phyloP scores from a whole-genome alignment of 1,139 yeast species.

The Taphrina sp. region DNA sequence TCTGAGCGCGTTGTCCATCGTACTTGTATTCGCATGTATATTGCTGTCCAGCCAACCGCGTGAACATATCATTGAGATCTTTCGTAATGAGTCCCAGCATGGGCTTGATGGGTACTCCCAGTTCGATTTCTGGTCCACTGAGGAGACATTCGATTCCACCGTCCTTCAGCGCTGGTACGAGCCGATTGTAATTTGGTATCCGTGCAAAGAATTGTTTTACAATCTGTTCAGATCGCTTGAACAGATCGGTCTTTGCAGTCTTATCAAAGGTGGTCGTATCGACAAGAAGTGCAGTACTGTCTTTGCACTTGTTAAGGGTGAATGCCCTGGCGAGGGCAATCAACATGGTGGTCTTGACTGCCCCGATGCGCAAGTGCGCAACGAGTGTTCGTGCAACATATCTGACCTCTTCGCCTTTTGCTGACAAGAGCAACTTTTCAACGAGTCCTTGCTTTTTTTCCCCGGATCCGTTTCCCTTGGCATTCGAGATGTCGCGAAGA shows the following conservation, averaged over 20 bases:
- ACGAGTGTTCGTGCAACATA: constrained; percentile 84
- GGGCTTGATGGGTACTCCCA: constrained; percentile 86
- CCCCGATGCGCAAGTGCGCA: constrained; percentile 86
- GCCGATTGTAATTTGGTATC: constrained; percentile 82
- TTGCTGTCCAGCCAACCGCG: constrained; percentile 64
- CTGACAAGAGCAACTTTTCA: constrained; percentile 78
- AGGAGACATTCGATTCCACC: constrained; percentile 63
- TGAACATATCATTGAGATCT: constrained; percentile 81
- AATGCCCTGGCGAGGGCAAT: constrained; percentile 83
- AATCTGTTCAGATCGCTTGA: constrained; percentile 64
- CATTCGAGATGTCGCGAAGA: constrained; percentile 37
- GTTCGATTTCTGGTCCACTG: constrained; percentile 36
- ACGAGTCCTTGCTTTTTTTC: constrained; percentile 65
- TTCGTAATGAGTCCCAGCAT: constrained; percentile 98
- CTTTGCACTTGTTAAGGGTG: constrained; percentile 55
- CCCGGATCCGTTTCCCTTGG: constrained; percentile 36
- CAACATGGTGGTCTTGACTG: constrained; percentile 88
- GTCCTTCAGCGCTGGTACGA: constrained; percentile 65
- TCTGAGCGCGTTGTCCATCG: constrained; percentile 97
- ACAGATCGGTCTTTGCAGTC: constrained; percentile 72
- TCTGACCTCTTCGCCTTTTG: constrained; percentile 86
- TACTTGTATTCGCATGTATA: constrained; percentile 96
- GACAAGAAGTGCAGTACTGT: constrained; percentile 36
- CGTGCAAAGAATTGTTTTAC: constrained; percentile 39
- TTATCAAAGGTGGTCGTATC: constrained; percentile 38